These are phyloP conservation scores for Conringia planisiliqua DNA, from an alignment of 345 rosid species.

Conservation along the genomic window DNA sequence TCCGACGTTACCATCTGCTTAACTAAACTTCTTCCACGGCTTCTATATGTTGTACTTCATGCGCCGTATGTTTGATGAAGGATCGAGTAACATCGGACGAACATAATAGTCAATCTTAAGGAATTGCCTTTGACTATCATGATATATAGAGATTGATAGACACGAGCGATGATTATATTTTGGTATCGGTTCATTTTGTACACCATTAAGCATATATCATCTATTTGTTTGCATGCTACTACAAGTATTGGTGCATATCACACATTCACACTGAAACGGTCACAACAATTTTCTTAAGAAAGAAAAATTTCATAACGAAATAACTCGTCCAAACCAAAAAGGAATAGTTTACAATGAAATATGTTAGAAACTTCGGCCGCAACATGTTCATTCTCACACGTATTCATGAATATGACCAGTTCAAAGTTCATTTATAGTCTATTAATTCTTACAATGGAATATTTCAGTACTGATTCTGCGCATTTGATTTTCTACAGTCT, in stretches of 20 bases:
- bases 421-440: constrained; percentile 12
- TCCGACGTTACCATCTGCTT: neutral
- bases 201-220: neutral
- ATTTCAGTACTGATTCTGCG: constrained; percentile 7
- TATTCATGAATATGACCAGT: constrained; percentile 10
- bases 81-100: neutral
- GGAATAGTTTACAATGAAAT: neutral
- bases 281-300: neutral
- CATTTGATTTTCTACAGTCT: constrained; percentile 6
- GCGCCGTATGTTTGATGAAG: neutral
- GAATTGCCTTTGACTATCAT: too few relatives aligned
- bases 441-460: constrained; percentile 14
- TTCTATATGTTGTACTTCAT: neutral
- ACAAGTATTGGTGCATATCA: too few relatives aligned
- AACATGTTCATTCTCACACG: constrained; percentile 20
- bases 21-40: neutral
- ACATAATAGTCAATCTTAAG: too few relatives aligned
- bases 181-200: neutral
- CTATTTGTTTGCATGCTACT: neutral
- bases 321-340: neutral
- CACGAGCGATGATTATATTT: neutral
- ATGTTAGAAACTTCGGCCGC: neutral
- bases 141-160: neutral
- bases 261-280: neutral
- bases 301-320: neutral